Evolutionary conservation across 805 yeast genomes (phyloP).

Genomic region (Grigorovia yakushimaensis): DNA sequence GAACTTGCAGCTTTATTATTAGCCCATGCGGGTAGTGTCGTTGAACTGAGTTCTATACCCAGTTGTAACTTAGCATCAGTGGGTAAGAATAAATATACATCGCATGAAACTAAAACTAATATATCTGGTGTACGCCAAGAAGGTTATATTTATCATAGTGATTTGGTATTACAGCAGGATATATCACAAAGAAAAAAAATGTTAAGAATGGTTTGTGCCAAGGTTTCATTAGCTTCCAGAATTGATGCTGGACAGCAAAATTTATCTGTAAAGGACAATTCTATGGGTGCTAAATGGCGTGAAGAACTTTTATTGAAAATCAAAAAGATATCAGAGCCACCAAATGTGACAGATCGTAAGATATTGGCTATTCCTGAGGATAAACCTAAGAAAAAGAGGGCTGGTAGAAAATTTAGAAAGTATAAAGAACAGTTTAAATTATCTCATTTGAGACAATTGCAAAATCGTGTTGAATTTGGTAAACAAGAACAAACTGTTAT

Average conservation of each 20-base stretch:
- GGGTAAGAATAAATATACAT: conserved; percentile 40
- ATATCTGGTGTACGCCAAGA: conserved; percentile 44
- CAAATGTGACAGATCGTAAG: conserved; percentile 58
- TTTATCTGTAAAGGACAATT: conserved; percentile 33
- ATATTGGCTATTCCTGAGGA: conserved; percentile 70
- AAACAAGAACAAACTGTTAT: conserved; percentile 51
- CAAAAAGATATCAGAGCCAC: conserved; percentile 68
- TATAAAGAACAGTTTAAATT: conserved; percentile 70
- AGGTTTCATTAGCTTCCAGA: conserved; percentile 72
- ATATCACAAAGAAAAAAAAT: conserved; percentile 56
- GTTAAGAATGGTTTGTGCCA: conserved; percentile 69
- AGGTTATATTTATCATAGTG: conserved; percentile 59
- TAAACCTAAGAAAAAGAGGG: conserved; percentile 69
- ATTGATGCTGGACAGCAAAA: conserved; percentile 47
- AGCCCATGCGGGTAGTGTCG: conserved; percentile 58
- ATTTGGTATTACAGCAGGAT: conserved; percentile 49
- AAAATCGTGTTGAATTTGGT: conserved; percentile 79
- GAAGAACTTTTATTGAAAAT: conserved; percentile 53
- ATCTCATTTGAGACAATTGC: conserved; percentile 75
- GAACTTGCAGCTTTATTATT: conserved; percentile 64
- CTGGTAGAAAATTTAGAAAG: conserved; percentile 73
- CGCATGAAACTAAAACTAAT: conserved; percentile 28
- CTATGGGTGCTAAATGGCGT: conserved; percentile 48
- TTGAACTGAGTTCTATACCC: conserved; percentile 57
- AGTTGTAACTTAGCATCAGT: conserved; percentile 76